Conservation (phyloP, 371 early-diverging fungal species). For the Mortierella sp. region DNA sequence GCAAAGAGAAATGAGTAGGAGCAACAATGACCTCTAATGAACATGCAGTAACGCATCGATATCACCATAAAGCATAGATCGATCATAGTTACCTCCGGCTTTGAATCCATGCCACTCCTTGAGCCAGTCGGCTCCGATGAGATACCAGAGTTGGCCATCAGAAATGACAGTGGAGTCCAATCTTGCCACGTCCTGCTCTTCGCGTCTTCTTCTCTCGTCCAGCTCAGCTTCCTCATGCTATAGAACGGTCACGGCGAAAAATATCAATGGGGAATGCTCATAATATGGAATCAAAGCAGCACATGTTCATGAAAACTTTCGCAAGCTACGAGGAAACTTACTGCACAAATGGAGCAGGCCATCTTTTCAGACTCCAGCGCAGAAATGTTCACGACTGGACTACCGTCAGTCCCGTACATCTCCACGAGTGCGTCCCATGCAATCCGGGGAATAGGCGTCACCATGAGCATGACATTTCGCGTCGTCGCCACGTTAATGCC, state of each 20-base stretch:
- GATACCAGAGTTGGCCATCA: slow-evolving; percentile 57
- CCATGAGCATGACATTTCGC: slow-evolving; percentile 52
- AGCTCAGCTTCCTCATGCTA: slow-evolving; percentile 53
- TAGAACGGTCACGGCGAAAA: not conserved
- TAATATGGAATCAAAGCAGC: not conserved
- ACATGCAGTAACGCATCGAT: not conserved
- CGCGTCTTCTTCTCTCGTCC: slow-evolving; percentile 52
- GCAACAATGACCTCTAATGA: not conserved
- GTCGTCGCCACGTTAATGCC: slow-evolving; percentile 55
- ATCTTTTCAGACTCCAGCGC: slow-evolving; percentile 44
- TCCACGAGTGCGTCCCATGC: slow-evolving; percentile 55
- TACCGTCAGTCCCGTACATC: slow-evolving; percentile 58
- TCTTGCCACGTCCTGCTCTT: slow-evolving; percentile 44
- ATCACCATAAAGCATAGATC: not conserved
- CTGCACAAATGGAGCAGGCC: slow-evolving; percentile 51
- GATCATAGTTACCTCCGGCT: slow-evolving; percentile 44
- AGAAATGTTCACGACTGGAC: slow-evolving; percentile 46
- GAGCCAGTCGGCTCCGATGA: slow-evolving; percentile 59
- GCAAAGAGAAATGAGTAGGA: not conserved
- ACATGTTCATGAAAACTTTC: not conserved
- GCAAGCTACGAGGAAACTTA: slow-evolving; percentile 19
- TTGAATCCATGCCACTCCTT: slow-evolving; percentile 60
- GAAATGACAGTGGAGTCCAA: slow-evolving; percentile 53
- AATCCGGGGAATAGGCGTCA: slow-evolving; percentile 54
- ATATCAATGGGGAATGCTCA: not conserved